Percentiles rank a stretch among this genome's conserved stretches.
Conservation (phyloP, 2,329 filamentous ascomycete genomes). For the Colletotrichum higginsianum region DNA sequence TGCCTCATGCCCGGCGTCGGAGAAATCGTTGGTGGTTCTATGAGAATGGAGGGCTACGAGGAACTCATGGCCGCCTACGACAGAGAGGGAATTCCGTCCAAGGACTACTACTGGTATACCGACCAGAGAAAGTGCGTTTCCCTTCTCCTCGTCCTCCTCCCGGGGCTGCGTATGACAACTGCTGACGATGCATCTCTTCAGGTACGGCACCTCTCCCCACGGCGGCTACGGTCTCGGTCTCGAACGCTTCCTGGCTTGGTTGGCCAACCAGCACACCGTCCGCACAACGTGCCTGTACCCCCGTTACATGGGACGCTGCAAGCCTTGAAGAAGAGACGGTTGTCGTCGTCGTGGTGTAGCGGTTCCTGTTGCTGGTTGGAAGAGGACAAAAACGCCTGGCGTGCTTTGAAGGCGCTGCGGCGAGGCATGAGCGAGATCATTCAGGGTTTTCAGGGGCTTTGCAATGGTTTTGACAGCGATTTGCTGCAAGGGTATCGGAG, state of each 20-base stretch:
- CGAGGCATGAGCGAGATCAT: constrained; percentile 35
- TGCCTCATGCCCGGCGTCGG: constrained; percentile 91
- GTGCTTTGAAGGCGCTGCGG: constrained; percentile 25
- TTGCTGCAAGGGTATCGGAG: constrained; percentile 28
- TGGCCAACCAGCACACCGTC: constrained; percentile 75
- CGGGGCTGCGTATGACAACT: neutral
- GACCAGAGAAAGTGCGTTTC: constrained; percentile 90
- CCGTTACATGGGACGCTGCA: constrained; percentile 85
- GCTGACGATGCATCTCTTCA: constrained; percentile 51
- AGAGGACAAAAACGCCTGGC: constrained; percentile 5
- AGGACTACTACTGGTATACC: constrained; percentile 98
- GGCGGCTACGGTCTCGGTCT: constrained; percentile 94
- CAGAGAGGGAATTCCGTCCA: constrained; percentile 86
- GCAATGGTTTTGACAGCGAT: constrained; percentile 36
- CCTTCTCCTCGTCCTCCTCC: constrained; percentile 5
- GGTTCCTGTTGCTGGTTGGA: neutral
- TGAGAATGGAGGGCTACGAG: constrained; percentile 94
- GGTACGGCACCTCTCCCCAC: constrained; percentile 92
- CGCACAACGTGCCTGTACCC: constrained; percentile 82
- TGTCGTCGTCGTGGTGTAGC: neutral
- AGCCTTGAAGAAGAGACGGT: constrained; percentile 68
- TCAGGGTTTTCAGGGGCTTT: constrained; percentile 26
- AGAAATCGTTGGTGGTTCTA: constrained; percentile 95
- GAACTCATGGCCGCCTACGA: constrained; percentile 92
- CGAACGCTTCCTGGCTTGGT: constrained; percentile 80